phyloP scores from a whole-genome alignment of 805 yeast species.

The Hermanozyma aechmeae region DNA sequence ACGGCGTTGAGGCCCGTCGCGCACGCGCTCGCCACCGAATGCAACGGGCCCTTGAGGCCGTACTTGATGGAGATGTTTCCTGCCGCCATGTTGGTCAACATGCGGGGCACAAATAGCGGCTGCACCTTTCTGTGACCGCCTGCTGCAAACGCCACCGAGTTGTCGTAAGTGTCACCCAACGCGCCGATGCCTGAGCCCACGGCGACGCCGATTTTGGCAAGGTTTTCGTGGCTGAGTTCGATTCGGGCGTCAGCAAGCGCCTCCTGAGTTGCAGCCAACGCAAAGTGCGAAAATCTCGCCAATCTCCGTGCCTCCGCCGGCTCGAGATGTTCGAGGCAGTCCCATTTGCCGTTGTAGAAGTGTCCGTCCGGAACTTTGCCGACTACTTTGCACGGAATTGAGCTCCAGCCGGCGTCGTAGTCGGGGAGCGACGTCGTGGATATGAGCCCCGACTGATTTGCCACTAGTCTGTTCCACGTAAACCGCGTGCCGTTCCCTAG shows the following conservation, averaged over 20 bases:
- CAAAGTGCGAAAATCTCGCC: slow-evolving; percentile 71
- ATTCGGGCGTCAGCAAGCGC: slow-evolving; percentile 62
- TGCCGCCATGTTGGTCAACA: slow-evolving; percentile 88
- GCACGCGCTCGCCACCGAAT: slow-evolving; percentile 88
- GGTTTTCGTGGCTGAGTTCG: slow-evolving; percentile 29
- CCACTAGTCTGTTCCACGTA: slow-evolving; percentile 47
- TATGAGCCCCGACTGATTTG: slow-evolving; percentile 47
- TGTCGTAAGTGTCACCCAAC: slow-evolving; percentile 60
- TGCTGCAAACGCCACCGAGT: slow-evolving; percentile 39
- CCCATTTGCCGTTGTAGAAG: slow-evolving; percentile 40
- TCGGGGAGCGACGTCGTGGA: slow-evolving; percentile 37
- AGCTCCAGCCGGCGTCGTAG: slow-evolving; percentile 36
- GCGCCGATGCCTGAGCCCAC: slow-evolving; percentile 94
- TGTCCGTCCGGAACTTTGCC: slow-evolving; percentile 60
- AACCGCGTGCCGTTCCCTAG: slow-evolving; percentile 59
- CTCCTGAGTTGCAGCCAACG: slow-evolving; percentile 64
- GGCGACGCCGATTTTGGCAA: slow-evolving; percentile 56
- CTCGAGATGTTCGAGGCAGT: slow-evolving; percentile 38
- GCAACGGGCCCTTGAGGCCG: slow-evolving; percentile 77
- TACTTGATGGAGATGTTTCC: slow-evolving; percentile 79
- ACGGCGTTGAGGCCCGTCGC: slow-evolving; percentile 93
- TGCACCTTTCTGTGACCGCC: slow-evolving; percentile 58
- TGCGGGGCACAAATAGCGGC: slow-evolving; percentile 78
- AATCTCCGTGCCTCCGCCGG: slow-evolving; percentile 47
- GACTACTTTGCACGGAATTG: slow-evolving; percentile 63